Percentiles rank a stretch among this genome's conserved stretches.
Conservation (phyloP, 2,329 filamentous ascomycete species). For the Penicillium rolfsii region DNA sequence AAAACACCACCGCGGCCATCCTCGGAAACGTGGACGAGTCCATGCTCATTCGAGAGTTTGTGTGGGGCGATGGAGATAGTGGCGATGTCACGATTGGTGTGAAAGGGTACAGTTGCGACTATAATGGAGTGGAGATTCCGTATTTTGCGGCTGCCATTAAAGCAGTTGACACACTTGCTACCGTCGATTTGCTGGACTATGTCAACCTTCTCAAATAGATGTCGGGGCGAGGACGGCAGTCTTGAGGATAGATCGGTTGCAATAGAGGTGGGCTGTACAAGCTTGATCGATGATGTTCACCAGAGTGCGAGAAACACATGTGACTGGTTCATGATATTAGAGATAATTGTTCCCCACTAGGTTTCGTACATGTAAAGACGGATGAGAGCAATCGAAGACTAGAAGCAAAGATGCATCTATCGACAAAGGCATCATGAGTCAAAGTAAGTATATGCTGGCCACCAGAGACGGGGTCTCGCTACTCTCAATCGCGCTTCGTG, state of each 20-base stretch:
- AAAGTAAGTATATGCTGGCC: neutral
- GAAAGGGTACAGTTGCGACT: slow-evolving; percentile 29
- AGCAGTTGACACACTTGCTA: slow-evolving; percentile 24
- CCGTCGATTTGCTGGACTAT: slow-evolving; percentile 29
- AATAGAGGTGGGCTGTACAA: neutral
- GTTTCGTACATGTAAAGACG: neutral
- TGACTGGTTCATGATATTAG: neutral
- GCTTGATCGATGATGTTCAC: too few relatives aligned
- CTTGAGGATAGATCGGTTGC: neutral
- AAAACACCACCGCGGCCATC: slow-evolving; percentile 15
- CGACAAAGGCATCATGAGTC: neutral
- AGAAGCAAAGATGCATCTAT: neutral
- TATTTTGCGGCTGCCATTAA: slow-evolving; percentile 32
- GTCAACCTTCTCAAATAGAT: slow-evolving; percentile 17
- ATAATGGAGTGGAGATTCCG: slow-evolving; percentile 33
- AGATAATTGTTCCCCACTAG: neutral
- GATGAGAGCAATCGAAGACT: neutral
- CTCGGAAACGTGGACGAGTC: slow-evolving; percentile 25
- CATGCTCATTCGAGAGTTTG: slow-evolving; percentile 26
- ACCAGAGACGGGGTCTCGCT: too few relatives aligned
- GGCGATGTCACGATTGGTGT: slow-evolving; percentile 30
- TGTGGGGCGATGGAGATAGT: slow-evolving; percentile 21
- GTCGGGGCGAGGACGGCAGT: too few relatives aligned
- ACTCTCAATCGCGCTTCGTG: neutral
- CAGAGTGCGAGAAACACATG: neutral